Base-by-base conservation (phyloP, 176 grass and related monocot genomes). In the Lolium rigidum region DNA sequence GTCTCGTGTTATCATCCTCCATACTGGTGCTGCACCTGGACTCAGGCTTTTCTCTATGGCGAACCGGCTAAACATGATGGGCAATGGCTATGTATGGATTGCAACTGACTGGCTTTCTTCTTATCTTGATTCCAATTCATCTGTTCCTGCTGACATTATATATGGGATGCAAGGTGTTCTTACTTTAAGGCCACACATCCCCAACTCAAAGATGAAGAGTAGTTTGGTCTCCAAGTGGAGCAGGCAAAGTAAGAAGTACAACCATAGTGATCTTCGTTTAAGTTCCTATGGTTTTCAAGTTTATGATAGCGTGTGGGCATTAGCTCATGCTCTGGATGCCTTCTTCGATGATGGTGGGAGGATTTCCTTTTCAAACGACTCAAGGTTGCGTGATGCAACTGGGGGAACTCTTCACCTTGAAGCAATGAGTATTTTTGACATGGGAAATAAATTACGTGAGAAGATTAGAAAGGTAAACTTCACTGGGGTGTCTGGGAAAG, bases 31-130 rank as follows among this genome's bases (percentile, higher is more conserved):
- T 9, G 83, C 46, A 48, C 68, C 60, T 3, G 97, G 92, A 64
- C 82, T 89, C 20, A 24, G 52, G 82, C 31, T 98, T 84, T 79
- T 98, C 47, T 90, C 90, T 22, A 57, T 95, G 54, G 97, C 94
- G 10, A 88, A 94, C 51, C 73, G 48, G 68, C 78, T 98, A 63
- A 84, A 95, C 31, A 98, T 98, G 93, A 92, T 98, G 79, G 84
- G 84, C 11, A 91, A 86, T 59, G 97, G 97, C 1, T 98, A 95
- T 82, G 97, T 95, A 28, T 98, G 97, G 97, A 98, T 98, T 75
- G 90, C 92, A 15, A 94, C 97, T 38, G 94, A 95, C 78, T 98
- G 97, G 97, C 94, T 98, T 76, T 86, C 92, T 74, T 25, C 90
- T 77, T 80, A 84, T 61, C 65, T 98, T 56, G 97, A 98, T 91